Evolutionary conservation across 805 yeast genomes (phyloP).

Genomic region (Saturnispora gosingensis): DNA sequence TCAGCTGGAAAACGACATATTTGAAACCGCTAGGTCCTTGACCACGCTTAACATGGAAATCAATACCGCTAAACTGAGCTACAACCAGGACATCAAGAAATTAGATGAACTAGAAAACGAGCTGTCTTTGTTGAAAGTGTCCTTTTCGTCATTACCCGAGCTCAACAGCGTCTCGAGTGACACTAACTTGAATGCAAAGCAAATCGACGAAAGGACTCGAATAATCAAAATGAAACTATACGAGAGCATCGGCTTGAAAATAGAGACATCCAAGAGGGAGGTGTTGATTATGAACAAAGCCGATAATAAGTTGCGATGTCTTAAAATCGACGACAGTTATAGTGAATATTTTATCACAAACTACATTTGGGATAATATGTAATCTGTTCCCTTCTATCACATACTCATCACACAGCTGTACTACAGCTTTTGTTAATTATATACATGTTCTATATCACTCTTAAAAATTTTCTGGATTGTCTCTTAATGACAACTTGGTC

Average conservation of each 20-base stretch:
- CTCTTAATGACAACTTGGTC: constrained; percentile 78
- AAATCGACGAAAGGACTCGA: constrained; percentile 31
- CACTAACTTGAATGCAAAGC: constrained; percentile 22
- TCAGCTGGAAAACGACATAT: constrained; percentile 35
- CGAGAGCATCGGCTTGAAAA: constrained; percentile 49
- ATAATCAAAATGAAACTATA: constrained; percentile 49
- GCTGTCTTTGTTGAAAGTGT: constrained; percentile 14
- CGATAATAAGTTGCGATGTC: constrained; percentile 37
- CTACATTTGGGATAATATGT: constrained; percentile 66
- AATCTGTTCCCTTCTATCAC: background rate
- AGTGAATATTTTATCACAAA: constrained; percentile 65
- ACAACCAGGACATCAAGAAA: constrained; percentile 31
- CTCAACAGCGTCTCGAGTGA: constrained; percentile 2
- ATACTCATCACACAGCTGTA: background rate
- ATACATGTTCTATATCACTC: background rate
- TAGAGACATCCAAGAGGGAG: constrained; percentile 32
- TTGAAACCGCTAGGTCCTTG: constrained; percentile 42
- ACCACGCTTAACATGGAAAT: constrained; percentile 40
- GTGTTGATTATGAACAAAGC: constrained; percentile 41
- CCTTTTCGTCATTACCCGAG: constrained; percentile 7
- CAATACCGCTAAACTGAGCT: constrained; percentile 31
- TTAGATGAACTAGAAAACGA: constrained; percentile 27
- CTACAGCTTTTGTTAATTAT: background rate
- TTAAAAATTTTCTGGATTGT: constrained; percentile 64
- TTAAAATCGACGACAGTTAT: constrained; percentile 43